Conservation (phyloP, 345 rosid species). For the Excoecaria cochinchinensis region DNA sequence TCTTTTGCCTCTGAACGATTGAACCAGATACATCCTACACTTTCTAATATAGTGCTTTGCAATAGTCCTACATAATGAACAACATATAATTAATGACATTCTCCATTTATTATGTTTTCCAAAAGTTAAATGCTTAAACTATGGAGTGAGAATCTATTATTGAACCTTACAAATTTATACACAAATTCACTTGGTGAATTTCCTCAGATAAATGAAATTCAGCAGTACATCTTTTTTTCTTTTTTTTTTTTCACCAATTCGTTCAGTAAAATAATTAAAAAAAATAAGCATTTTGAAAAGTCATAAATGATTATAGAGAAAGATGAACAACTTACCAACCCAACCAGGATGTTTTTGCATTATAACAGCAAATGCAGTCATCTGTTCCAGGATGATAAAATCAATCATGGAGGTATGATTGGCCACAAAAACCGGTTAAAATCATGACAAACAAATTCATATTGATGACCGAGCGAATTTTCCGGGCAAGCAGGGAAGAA, state of each 20-base stretch:
- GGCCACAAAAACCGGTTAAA: slow-evolving; percentile 85
- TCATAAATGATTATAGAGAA: background rate
- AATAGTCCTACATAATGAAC: slow-evolving; percentile 58
- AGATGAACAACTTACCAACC: slow-evolving; percentile 75
- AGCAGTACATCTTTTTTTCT: background rate
- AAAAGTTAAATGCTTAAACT: background rate
- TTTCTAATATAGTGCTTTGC: slow-evolving; percentile 96
- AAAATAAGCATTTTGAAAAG: background rate
- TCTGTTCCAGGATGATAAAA: slow-evolving; percentile 90
- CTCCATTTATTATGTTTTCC: background rate
- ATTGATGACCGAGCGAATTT: no score
- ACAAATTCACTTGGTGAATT: background rate
- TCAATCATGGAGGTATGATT: slow-evolving; percentile 99
- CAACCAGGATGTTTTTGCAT: slow-evolving; percentile 99
- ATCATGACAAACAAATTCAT: slow-evolving; percentile 16
- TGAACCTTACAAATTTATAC: background rate
- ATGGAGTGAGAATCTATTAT: background rate
- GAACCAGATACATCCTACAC: slow-evolving; percentile 98
- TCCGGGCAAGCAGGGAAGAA: no score
- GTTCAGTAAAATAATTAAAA: background rate
- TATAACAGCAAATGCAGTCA: slow-evolving; percentile 97
- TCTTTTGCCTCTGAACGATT: slow-evolving; percentile 92
- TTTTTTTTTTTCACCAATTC: background rate
- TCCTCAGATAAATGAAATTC: background rate
- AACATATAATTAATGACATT: background rate